These are phyloP conservation scores for Wickerhamomyces subpelliculosus DNA, from an alignment of 805 yeast species.

Conservation along the genomic window DNA sequence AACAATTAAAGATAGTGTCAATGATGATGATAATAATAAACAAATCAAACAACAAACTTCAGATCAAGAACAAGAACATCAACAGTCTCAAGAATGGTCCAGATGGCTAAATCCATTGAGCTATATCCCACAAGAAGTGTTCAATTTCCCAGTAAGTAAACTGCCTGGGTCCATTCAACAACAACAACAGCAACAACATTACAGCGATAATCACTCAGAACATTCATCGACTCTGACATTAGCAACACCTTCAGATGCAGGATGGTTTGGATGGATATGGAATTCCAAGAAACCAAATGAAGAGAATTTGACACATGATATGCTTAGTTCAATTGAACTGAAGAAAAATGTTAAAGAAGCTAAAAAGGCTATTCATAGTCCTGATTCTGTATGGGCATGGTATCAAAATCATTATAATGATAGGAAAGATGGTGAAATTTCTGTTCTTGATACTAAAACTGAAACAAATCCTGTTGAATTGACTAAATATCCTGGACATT, in stretches of 20 bases:
- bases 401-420: slow-evolving; percentile 8
- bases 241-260: slow-evolving; percentile 1
- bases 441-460: slow-evolving; percentile 16
- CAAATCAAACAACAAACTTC: background rate
- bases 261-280: slow-evolving; percentile 15
- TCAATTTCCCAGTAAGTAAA: background rate
- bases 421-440: slow-evolving; percentile 13
- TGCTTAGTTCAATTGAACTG: slow-evolving; percentile 11
- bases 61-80: background rate
- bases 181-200: background rate
- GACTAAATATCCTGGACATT: slow-evolving; percentile 10
- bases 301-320: slow-evolving; percentile 7
- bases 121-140: slow-evolving; percentile 1
- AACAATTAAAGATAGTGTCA: too few relatives aligned
- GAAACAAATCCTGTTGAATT: slow-evolving; percentile 16
- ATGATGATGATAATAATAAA: background rate
- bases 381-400: slow-evolving; percentile 22
- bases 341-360: slow-evolving; percentile 13
- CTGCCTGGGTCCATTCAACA: too few relatives aligned
- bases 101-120: slow-evolving; percentile 4
- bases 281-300: slow-evolving; percentile 1
- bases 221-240: slow-evolving; percentile 5
- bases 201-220: slow-evolving; percentile 1
- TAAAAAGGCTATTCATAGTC: slow-evolving; percentile 9
- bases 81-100: slow-evolving; percentile 1